Base-by-base conservation (phyloP, 1,139 yeast species). In the Yamadazyma mexicana region DNA sequence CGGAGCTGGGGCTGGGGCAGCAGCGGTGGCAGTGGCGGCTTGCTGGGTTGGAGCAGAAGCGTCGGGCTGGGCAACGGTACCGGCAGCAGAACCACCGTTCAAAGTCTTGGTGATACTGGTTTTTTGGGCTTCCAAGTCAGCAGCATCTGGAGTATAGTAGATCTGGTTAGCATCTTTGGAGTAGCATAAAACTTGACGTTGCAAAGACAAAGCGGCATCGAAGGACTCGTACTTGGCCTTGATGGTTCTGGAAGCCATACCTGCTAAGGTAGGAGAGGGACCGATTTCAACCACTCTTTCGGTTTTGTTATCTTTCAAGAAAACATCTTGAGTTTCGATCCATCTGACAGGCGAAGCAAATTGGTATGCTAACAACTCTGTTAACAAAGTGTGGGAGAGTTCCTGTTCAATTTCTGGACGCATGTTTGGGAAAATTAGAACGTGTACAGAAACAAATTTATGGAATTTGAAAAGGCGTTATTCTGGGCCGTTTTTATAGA, bases 311-410 rank as follows among this genome's bases (percentile, higher is more conserved):
- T 89, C 94, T 63, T 87, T 86, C 62, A 92, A 81, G 63, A 92
- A 87, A 44, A 91, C 98, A 75, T 92, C 98, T 69, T 92, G 98
- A 47, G 98, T 92, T 66, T 92, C 98, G 64, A 92, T 94, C 98
- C 99, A 92, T 78, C 98, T 83, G 51, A 92, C 99, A 35, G 99
- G 98, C 48, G 98, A 91, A 34, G 99, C 98, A 61, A 92, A 92
- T 69, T 92, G 99, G 71, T 91, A 92, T 37, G 98, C 98, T 69
- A 92, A 77, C 56, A 92, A 81, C 77, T 92, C 98, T 18, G 97
- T 89, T 63, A 92, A 77, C 54, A 92, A 77, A 49, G 89, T 84
- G 64, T 92, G 98, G 51, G 98, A 95, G 54, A 92, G 80, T 65
- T 92, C 98, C 74, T 92, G 98, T 75, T 92, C 95, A 51, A 89